A percentile compares a stretch with the other conserved stretches of the same genome.
Evolutionary conservation across 2,329 filamentous ascomycete genomes (phyloP).

Genomic region (Xylariales sp.): DNA sequence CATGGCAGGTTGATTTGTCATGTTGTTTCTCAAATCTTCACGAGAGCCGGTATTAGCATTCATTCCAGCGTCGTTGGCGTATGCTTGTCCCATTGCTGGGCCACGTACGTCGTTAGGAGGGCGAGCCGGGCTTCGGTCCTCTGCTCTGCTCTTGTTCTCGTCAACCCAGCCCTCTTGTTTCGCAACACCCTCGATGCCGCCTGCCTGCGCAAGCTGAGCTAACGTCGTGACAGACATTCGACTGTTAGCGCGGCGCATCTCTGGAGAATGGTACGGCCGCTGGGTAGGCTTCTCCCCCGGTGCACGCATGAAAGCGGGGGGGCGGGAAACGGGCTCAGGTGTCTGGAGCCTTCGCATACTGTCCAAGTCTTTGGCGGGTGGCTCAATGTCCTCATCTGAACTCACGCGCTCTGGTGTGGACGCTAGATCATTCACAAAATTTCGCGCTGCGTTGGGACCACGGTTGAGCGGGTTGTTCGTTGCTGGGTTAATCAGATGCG

Average conservation of each 20-base stretch:
- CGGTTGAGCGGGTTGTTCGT: slow-evolving; percentile 25
- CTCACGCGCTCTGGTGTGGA: slow-evolving; percentile 48
- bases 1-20: slow-evolving; percentile 30
- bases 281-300: slow-evolving; percentile 66
- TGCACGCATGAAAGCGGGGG: slow-evolving; percentile 75
- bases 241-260: slow-evolving; percentile 75
- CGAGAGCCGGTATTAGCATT: slow-evolving; percentile 52
- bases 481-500: slow-evolving; percentile 16
- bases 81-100: slow-evolving; percentile 44
- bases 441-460: slow-evolving; percentile 30
- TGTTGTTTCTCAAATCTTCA: slow-evolving; percentile 44
- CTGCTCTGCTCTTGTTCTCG: slow-evolving; percentile 26
- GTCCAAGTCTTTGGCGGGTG: slow-evolving; percentile 47
- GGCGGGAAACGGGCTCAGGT: slow-evolving; percentile 71
- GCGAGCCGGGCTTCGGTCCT: slow-evolving; percentile 24
- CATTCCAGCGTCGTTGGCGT: slow-evolving; percentile 44
- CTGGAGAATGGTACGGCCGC: slow-evolving; percentile 69
- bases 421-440: slow-evolving; percentile 38
- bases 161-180: slow-evolving; percentile 22
- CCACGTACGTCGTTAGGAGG: slow-evolving; percentile 31
- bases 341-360: slow-evolving; percentile 54
- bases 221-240: slow-evolving; percentile 80
- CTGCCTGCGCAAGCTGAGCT: slow-evolving; percentile 71
- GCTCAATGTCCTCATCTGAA: slow-evolving; percentile 50
- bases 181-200: slow-evolving; percentile 40